These are phyloP conservation scores for Wallacemonas sp. DNA, from an alignment of 208 protist genomes.

Conservation along the genomic window DNA sequence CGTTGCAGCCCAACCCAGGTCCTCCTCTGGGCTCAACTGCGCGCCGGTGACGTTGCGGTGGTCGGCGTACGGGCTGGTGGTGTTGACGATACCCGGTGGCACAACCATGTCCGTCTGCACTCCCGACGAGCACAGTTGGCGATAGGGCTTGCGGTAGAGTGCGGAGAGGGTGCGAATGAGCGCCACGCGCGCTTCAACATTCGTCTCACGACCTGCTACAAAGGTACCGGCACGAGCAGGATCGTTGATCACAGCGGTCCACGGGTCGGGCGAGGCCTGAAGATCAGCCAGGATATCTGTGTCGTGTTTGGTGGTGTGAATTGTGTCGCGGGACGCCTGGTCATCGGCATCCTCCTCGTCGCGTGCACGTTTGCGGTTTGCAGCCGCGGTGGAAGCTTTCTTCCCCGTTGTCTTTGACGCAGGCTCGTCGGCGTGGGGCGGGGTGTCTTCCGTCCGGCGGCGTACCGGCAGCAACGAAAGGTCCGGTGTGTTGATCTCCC, in stretches of 20 bases:
- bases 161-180: constrained; percentile 51
- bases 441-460: neutral
- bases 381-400: neutral
- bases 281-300: constrained; percentile 20
- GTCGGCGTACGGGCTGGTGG: constrained; percentile 66
- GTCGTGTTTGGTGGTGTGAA: neutral
- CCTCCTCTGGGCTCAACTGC: constrained; percentile 32
- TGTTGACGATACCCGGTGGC: constrained; percentile 70
- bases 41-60: constrained; percentile 35
- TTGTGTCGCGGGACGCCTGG: neutral
- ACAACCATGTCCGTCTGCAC: constrained; percentile 73
- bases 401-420: neutral
- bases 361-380: constrained; percentile 20
- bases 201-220: constrained; percentile 49
- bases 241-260: constrained; percentile 42
- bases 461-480: neutral
- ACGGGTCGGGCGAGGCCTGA: constrained; percentile 66
- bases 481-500: constrained; percentile 60
- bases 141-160: constrained; percentile 71
- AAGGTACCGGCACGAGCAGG: constrained; percentile 30
- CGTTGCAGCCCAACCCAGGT: constrained; percentile 43
- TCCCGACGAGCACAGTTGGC: constrained; percentile 49
- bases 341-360: neutral
- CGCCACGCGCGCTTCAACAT: constrained; percentile 69
- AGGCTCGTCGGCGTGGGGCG: neutral